phyloP scores from a whole-genome alignment of 1,284 basidiomycete species.

The Marasmius fiardii region DNA sequence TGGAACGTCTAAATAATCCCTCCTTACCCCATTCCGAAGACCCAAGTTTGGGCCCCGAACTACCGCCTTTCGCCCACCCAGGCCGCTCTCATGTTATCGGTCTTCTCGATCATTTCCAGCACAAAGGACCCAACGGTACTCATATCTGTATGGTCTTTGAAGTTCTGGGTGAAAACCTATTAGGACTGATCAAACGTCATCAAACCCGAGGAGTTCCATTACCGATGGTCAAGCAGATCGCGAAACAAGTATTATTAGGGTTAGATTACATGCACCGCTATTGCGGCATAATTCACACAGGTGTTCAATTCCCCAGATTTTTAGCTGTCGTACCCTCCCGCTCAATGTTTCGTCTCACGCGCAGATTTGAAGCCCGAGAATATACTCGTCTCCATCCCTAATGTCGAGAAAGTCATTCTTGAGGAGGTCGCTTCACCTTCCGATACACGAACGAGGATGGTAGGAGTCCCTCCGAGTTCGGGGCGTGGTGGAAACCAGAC shows the following conservation, averaged over 20 bases:
- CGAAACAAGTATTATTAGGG: constrained; percentile 93
- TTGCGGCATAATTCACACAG: constrained; percentile 93
- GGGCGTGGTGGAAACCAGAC: constrained; percentile 98
- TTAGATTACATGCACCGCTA: constrained; percentile 97
- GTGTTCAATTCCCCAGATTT: constrained; percentile 32
- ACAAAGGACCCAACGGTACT: constrained; percentile 95
- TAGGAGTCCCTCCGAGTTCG: constrained; percentile 94
- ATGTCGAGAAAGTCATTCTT: constrained; percentile 93
- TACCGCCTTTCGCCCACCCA: neutral
- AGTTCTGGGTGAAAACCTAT: constrained; percentile 96
- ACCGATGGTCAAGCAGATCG: constrained; percentile 93
- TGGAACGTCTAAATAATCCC: constrained; percentile 78
- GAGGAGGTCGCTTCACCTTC: constrained; percentile 67
- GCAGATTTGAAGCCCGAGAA: constrained; percentile 97
- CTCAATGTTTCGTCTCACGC: constrained; percentile 10
- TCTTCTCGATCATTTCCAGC: constrained; percentile 44
- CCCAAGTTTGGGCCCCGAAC: neutral
- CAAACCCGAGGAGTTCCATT: constrained; percentile 94
- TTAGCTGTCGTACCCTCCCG: constrained; percentile 22
- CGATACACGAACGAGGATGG: constrained; percentile 56
- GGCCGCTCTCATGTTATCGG: neutral
- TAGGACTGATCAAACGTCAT: constrained; percentile 97
- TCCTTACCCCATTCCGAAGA: constrained; percentile 48
- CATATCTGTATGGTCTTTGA: constrained; percentile 99
- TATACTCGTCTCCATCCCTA: constrained; percentile 95